Evolutionary conservation across 202 grass and related monocot species (phyloP).

Genomic region (Carex sylvatica): DNA sequence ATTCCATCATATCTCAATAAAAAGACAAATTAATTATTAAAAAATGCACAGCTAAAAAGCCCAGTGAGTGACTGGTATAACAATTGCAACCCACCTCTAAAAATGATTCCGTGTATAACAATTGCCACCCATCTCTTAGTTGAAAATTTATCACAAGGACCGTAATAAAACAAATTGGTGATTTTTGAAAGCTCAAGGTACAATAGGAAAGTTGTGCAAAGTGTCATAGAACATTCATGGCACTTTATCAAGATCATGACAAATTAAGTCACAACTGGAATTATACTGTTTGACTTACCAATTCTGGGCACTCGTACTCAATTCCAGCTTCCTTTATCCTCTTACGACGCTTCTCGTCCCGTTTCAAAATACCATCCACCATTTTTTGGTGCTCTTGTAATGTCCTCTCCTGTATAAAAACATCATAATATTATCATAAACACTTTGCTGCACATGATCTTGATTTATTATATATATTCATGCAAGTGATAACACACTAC

Average conservation of each 20-base stretch:
- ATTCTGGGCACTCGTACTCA: constrained; percentile 71
- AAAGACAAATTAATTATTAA: background rate
- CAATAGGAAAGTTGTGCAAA: background rate
- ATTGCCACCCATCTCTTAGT: background rate
- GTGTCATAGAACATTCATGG: background rate
- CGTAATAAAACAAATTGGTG: constrained; percentile 1
- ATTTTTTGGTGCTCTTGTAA: constrained; percentile 65
- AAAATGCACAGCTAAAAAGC: background rate
- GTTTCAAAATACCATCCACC: constrained; percentile 70
- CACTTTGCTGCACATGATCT: background rate
- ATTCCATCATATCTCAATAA: background rate
- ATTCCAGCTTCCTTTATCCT: constrained; percentile 79
- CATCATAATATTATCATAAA: background rate
- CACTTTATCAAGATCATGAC: background rate
- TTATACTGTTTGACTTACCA: constrained; percentile 52
- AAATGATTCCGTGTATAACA: background rate
- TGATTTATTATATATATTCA: background rate
- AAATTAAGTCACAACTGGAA: constrained; percentile 28
- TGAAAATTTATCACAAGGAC: background rate
- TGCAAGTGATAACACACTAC: background rate
- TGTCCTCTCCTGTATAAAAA: constrained; percentile 66
- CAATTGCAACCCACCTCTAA: background rate
- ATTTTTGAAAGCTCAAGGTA: background rate
- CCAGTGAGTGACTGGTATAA: background rate
- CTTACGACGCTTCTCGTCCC: constrained; percentile 71